Conservation (phyloP, 202 grass and related monocot genomes). For the Carex arenaria region DNA sequence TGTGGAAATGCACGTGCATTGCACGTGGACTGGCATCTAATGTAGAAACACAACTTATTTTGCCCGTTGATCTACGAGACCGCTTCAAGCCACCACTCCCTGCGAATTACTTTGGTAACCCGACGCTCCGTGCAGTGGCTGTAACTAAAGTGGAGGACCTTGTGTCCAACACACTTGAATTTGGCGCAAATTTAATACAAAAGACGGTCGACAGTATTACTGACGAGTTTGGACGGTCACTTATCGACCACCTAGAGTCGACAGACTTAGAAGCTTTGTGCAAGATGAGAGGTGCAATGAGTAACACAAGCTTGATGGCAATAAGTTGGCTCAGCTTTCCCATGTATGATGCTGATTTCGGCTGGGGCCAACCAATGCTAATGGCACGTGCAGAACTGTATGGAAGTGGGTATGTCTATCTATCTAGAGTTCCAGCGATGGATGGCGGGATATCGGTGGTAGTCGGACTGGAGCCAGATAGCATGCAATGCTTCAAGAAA, state of each 20-base stretch:
- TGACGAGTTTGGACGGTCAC: constrained; percentile 23
- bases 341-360: constrained; percentile 19
- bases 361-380: constrained; percentile 21
- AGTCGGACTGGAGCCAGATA: constrained; percentile 30
- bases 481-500: constrained; percentile 30
- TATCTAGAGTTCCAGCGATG: neutral
- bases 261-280: neutral
- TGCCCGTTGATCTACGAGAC: neutral
- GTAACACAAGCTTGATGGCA: neutral
- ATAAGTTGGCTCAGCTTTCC: constrained; percentile 16
- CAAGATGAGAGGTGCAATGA: neutral
- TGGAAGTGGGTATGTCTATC: neutral
- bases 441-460: constrained; percentile 28
- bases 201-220: constrained; percentile 13
- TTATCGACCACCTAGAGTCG: constrained; percentile 27
- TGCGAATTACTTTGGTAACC: constrained; percentile 19
- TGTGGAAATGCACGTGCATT: constrained; percentile 25
- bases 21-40: constrained; percentile 10
- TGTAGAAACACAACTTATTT: neutral
- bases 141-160: constrained; percentile 24
- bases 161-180: neutral
- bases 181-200: constrained; percentile 16
- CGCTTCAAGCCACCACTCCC: constrained; percentile 13
- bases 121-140: constrained; percentile 14
- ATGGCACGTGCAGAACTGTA: neutral